Conservation (phyloP, 78 protist genomes). For the Emiliania huxleyi region DNA sequence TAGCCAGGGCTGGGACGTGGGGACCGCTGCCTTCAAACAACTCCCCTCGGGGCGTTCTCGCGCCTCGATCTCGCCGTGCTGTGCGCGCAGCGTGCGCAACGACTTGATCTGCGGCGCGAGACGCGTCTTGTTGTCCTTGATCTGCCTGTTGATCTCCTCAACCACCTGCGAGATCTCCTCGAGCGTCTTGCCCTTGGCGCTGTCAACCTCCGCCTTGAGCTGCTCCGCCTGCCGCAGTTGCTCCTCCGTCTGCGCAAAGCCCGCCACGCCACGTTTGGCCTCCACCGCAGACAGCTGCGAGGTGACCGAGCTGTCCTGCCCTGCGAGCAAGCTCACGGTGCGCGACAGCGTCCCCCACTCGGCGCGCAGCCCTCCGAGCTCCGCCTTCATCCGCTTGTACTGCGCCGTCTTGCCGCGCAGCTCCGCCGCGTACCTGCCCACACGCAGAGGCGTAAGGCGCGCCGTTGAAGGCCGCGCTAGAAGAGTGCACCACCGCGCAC, state of each 20-base stretch:
- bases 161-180: conserved; percentile 33
- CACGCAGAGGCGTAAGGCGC: too few relatives aligned
- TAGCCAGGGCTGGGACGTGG: too few relatives aligned
- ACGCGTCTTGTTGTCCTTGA: background rate
- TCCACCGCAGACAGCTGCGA: background rate
- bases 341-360: background rate
- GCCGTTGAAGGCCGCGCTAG: too few relatives aligned
- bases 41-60: too few relatives aligned
- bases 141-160: background rate
- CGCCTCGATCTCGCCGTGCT: background rate
- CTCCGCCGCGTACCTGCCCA: background rate
- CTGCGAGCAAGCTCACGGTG: background rate
- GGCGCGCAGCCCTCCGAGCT: background rate
- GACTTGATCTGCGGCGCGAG: conserved; percentile 36
- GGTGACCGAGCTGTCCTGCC: background rate
- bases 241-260: background rate
- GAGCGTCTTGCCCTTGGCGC: conserved; percentile 28
- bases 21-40: too few relatives aligned
- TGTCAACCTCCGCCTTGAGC: conserved; percentile 18
- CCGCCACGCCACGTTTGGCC: background rate
- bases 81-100: conserved; percentile 9
- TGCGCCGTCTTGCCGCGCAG: conserved; percentile 26
- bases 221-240: conserved; percentile 18
- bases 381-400: conserved; percentile 6
- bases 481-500: too few relatives aligned